Evolutionary conservation across 1,139 yeast species (phyloP).

Genomic region (Pneumocystis sp.): DNA sequence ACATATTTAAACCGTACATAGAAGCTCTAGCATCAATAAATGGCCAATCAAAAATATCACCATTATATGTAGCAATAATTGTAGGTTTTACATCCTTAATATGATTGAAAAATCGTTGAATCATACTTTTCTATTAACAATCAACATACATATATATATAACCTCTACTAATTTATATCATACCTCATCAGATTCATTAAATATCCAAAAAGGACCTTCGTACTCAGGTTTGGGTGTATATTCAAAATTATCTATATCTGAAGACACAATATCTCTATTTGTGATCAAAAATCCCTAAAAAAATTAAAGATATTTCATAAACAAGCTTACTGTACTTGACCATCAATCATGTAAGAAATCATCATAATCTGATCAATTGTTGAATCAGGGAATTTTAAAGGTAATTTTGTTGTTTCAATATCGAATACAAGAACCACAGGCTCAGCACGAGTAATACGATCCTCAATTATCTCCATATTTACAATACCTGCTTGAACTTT

Average conservation of each 20-base stretch:
- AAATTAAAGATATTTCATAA: not conserved
- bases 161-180: not conserved
- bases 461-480: constrained; percentile 46
- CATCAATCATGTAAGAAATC: constrained; percentile 98
- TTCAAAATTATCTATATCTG: constrained; percentile 92
- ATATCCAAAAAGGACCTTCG: constrained; percentile 77
- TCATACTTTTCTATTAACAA: constrained; percentile 34
- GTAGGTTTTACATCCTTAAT: constrained; percentile 79
- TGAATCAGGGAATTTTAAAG: constrained; percentile 89
- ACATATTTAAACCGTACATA: constrained; percentile 75
- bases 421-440: constrained; percentile 95
- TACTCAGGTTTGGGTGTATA: constrained; percentile 95
- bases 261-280: constrained; percentile 82
- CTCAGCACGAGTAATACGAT: constrained; percentile 85
- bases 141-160: not conserved
- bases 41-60: constrained; percentile 99
- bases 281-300: constrained; percentile 65
- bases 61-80: constrained; percentile 92
- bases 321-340: constrained; percentile 31
- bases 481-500: constrained; percentile 46
- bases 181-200: constrained; percentile 70
- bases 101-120: constrained; percentile 75
- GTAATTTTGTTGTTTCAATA: constrained; percentile 95
- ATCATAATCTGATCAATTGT: constrained; percentile 92
- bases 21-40: constrained; percentile 80